Evolutionary conservation across 129 eudicot genomes (phyloP), one percentile per base, ranked within the genome.

Genomic region (Flaveria trinervia): DNA sequence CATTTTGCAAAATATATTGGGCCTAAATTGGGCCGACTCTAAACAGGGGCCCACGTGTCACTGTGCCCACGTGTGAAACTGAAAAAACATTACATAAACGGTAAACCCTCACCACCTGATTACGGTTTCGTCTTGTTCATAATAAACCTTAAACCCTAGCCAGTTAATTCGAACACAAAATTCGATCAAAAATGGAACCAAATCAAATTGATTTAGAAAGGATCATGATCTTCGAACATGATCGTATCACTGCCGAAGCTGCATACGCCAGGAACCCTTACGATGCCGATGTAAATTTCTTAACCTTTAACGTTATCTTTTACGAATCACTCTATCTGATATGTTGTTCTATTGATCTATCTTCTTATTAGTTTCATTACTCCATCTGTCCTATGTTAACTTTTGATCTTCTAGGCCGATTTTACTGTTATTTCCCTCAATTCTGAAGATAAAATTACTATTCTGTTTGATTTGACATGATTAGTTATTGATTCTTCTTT

Each of bases 171-270:
- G 1, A 16, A 43, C 64, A n/a, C 0, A 51, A 23, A 33, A 28
- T 54, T 59, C 46, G 14, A 60, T 1, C 16, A 70, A 28, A 33
- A 44, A 85, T 85, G 89, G 89, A 82, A 13, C 69, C 80, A 20
- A 17, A 25, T 44, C 81, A 81, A 44, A 45, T 44, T 16, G 90
- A 89, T 55, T 17, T 89, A 20, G 97, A 92, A 59, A 85, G 97
- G 11, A 70, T 89, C 28, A 76, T 92, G 64, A 73, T 92, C 79
- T 87, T 83, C 77, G 97, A 92, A 83, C 97, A 92, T 67, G 90
- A 87, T 81, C 96, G 97, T 62, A 71, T 85, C 50, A 77, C 88
- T 5, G 91, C 91, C 16, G 97, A 92, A 82, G 81, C 93, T 17
- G 83, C 83, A 64, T 88, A 92, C 80, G 73, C 78, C 22, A 81